Evolutionary conservation across 2,329 filamentous ascomycete genomes (phyloP), one percentile per base, ranked within the genome.

Genomic region (Alternaria rosae): DNA sequence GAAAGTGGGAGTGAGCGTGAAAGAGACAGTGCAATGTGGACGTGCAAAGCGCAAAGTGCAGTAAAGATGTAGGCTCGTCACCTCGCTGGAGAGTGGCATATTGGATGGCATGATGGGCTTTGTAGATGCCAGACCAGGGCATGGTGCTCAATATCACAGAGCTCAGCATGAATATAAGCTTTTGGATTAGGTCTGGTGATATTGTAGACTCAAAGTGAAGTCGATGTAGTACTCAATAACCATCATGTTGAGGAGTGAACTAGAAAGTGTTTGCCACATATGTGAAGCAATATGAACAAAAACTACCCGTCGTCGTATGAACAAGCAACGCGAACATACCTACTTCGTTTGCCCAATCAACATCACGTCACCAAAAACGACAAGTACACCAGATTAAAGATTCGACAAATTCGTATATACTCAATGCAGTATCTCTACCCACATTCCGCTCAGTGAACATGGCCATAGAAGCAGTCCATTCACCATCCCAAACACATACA

Each of bases 391-490:
- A 42, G 30, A 10, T 28, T 42, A 42, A 30, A 35, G 12, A 42
- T 43, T 59, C 26, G 21, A 56, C 45, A 67, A 43, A 43, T 68
- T 66, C 47, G 52, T 69, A 69, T 69, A 64, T 73, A 72, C 62
- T 67, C 64, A 61, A 67, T 67, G 48, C 54, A 62, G 67, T 62
- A 61, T 50, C 55, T 53, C 58, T 58, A 68, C 51, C 61, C 58
- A 57, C 56, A 66, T 59, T 57, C 55, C 59, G 62, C 65, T 67
- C 57, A 59, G 56, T 59, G 35, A 66, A 57, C 55, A 43, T 50
- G 47, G 43, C 59, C 54, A 56, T 59, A 35, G 45, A 25, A 42
- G 42, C 54, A 59, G 28, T 53, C 61, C 30, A 57, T 58, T 41
- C 43, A 13, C 42, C 48, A 38, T 41, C 48, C n/a, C 42, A 59